Evolutionary conservation across 257 asterid genomes (phyloP).

Genomic region (Datura wrightii): DNA sequence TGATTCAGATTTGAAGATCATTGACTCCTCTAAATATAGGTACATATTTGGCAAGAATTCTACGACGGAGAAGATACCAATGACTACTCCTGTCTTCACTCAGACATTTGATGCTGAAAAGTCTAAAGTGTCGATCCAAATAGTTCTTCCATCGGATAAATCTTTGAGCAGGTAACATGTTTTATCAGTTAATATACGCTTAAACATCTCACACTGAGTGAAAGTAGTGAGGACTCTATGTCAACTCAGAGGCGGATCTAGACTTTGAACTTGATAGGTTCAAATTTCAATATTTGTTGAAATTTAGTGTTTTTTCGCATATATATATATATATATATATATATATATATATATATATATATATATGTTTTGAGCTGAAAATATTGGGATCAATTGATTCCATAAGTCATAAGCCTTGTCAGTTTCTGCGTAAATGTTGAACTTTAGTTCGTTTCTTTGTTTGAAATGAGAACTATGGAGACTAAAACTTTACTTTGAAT

Average conservation of each 20-base stretch:
- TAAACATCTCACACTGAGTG: neutral
- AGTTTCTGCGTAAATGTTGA: neutral
- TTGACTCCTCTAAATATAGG: constrained; percentile 41
- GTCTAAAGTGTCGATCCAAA: constrained; percentile 75
- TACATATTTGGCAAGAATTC: constrained; percentile 90
- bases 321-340: neutral
- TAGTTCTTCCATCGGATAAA: constrained; percentile 79
- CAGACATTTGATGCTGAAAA: constrained; percentile 59
- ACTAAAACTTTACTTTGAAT: constrained; percentile 30
- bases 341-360: neutral
- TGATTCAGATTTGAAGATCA: neutral
- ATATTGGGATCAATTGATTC: neutral
- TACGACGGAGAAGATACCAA: constrained; percentile 75
- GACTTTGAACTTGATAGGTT: neutral
- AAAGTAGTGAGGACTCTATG: neutral
- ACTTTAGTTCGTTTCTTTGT: neutral
- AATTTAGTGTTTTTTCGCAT: neutral
- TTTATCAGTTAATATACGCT: neutral
- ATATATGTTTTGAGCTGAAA: neutral
- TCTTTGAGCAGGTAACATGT: constrained; percentile 67
- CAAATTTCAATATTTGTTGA: neutral
- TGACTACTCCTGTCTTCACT: constrained; percentile 94
- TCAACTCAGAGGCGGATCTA: neutral
- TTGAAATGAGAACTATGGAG: neutral
- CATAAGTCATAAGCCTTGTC: neutral